phyloP scores from a whole-genome alignment of 2,329 filamentous ascomycete genomes.

The Trichoderma sp. region DNA sequence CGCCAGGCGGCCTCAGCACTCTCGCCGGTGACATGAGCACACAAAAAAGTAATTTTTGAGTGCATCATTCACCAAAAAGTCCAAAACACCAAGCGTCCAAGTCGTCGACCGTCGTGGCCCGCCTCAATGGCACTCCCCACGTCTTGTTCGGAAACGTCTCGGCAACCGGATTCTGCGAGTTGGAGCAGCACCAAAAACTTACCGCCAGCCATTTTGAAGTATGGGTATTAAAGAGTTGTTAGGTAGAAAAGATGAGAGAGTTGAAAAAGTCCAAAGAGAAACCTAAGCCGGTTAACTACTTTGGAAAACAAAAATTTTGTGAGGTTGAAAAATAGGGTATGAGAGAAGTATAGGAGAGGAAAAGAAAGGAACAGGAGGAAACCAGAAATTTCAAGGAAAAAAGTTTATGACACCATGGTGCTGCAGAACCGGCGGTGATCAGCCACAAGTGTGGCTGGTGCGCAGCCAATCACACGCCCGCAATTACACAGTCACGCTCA shows the following conservation, averaged over 20 bases:
- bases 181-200: conserved; percentile 31
- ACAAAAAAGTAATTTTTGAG: background rate
- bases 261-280: conserved; percentile 20
- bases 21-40: background rate
- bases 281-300: conserved; percentile 14
- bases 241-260: conserved; percentile 5
- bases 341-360: conserved; percentile 26
- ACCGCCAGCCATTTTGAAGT: conserved; percentile 47
- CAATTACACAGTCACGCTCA: conserved; percentile 34
- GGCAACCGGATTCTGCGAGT: background rate
- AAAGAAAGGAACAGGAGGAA: background rate
- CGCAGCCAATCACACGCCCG: conserved; percentile 38
- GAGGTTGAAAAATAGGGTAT: background rate
- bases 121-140: conserved; percentile 26
- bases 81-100: background rate
- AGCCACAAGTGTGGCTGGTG: conserved; percentile 32
- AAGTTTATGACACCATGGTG: conserved; percentile 44
- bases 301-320: conserved; percentile 22
- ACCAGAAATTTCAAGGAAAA: conserved; percentile 25
- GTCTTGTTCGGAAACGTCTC: conserved; percentile 4
- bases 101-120: conserved; percentile 14
- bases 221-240: conserved; percentile 22
- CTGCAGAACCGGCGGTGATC: conserved; percentile 13
- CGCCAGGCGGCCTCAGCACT: background rate
- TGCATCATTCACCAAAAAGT: background rate